Evolutionary conservation across 768 basidiomycete genomes (phyloP).

Genomic region (Coprinellus micaceus): DNA sequence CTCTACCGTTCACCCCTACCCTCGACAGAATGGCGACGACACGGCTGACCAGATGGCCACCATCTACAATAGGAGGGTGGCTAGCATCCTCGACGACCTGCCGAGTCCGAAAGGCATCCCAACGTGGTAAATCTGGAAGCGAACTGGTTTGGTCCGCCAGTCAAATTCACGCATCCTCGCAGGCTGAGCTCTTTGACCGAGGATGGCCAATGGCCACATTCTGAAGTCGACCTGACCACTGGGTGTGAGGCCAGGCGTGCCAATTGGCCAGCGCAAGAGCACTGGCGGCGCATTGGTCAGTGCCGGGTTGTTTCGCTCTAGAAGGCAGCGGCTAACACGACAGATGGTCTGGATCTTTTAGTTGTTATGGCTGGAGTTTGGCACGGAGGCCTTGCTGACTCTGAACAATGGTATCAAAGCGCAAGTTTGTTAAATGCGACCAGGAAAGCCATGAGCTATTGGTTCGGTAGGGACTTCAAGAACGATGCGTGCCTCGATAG

Average conservation of each 20-base stretch:
- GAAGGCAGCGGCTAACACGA: neutral
- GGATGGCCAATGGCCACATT: slow-evolving; percentile 52
- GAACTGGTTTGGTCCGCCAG: neutral
- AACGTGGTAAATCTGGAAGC: slow-evolving; percentile 40
- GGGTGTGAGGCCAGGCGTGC: slow-evolving; percentile 61
- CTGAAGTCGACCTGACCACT: slow-evolving; percentile 55
- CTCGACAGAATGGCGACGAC: neutral
- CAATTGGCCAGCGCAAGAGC: slow-evolving; percentile 65
- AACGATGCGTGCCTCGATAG: slow-evolving; percentile 49
- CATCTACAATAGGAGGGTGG: slow-evolving; percentile 1
- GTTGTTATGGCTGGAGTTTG: slow-evolving; percentile 55
- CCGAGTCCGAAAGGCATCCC: slow-evolving; percentile 31
- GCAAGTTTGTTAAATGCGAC: slow-evolving; percentile 38
- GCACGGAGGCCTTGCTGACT: slow-evolving; percentile 47
- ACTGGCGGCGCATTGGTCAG: slow-evolving; percentile 53
- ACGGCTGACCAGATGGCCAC: neutral
- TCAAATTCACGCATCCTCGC: neutral
- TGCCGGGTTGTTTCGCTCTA: slow-evolving; percentile 11
- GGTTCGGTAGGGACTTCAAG: slow-evolving; percentile 57
- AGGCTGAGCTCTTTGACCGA: slow-evolving; percentile 49
- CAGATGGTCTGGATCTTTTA: slow-evolving; percentile 15
- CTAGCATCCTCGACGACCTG: neutral
- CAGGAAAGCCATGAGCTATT: slow-evolving; percentile 52
- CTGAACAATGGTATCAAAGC: slow-evolving; percentile 40
- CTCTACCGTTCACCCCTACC: too few species aligned